phyloP scores from a whole-genome alignment of 257 asterid genomes.

The Solanum tarijense region DNA sequence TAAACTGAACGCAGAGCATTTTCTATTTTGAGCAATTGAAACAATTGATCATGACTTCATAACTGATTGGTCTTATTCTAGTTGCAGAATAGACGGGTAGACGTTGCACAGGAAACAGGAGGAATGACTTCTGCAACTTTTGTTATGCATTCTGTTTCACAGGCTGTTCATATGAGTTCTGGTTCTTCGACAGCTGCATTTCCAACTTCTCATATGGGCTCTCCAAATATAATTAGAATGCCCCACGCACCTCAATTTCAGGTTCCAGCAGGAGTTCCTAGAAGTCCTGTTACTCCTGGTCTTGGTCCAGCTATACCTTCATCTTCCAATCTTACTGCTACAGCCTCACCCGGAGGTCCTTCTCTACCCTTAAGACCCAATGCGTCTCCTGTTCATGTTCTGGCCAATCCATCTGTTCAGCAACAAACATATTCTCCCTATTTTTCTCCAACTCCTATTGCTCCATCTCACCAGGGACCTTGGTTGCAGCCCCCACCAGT shows the following conservation, averaged over 20 bases:
- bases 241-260: conserved; percentile 53
- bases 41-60: background rate
- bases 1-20: background rate
- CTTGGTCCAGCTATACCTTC: conserved; percentile 35
- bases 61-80: conserved; percentile 8
- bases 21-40: background rate
- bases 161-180: conserved; percentile 33
- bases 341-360: conserved; percentile 32
- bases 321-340: conserved; percentile 26
- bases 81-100: conserved; percentile 43
- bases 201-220: conserved; percentile 30
- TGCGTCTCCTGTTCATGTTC: conserved; percentile 29
- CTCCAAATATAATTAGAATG: conserved; percentile 26
- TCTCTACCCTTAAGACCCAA: conserved; percentile 26
- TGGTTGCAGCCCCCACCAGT: conserved; percentile 79
- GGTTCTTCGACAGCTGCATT: conserved; percentile 25
- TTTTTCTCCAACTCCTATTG: conserved; percentile 43
- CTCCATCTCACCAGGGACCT: conserved; percentile 50
- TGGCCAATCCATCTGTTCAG: conserved; percentile 42
- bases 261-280: conserved; percentile 39
- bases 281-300: conserved; percentile 46
- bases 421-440: conserved; percentile 45
- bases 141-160: conserved; percentile 35
- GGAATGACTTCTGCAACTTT: conserved; percentile 31
- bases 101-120: conserved; percentile 33